A percentile compares a stretch with the other conserved stretches of the same genome.
These are phyloP conservation scores for Citrus hindsii DNA, from an alignment of 345 rosid species.

Conservation along the genomic window DNA sequence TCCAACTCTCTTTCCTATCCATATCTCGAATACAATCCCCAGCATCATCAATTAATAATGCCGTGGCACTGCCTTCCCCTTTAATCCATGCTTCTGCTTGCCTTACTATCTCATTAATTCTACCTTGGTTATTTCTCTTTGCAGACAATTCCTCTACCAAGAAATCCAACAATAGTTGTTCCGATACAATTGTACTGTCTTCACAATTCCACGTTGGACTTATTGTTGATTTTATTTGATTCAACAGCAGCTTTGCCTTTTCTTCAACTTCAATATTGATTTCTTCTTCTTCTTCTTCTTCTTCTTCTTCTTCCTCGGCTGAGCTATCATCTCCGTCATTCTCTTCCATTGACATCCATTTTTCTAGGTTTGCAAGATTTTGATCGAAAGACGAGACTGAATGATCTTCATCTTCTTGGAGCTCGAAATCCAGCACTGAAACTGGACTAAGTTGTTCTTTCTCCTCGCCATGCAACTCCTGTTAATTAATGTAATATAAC, in stretches of 20 bases:
- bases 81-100: conserved; percentile 46
- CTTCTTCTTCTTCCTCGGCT: not conserved
- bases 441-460: conserved; percentile 47
- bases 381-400: conserved; percentile 34
- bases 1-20: conserved; percentile 33
- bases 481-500: conserved; percentile 12
- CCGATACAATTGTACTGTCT: not conserved
- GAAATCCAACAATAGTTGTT: conserved; percentile 44
- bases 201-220: conserved; percentile 23
- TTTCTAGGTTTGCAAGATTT: conserved; percentile 29
- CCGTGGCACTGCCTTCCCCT: conserved; percentile 19
- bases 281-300: conserved; percentile 29
- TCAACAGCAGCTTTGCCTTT: conserved; percentile 38
- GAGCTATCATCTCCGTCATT: conserved; percentile 1
- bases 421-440: conserved; percentile 43
- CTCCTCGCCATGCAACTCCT: conserved; percentile 37
- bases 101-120: conserved; percentile 16
- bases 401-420: conserved; percentile 39
- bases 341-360: conserved; percentile 37
- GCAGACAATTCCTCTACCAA: conserved; percentile 40
- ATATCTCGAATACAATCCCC: conserved; percentile 37
- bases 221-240: conserved; percentile 28
- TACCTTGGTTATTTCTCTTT: not conserved
- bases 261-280: conserved; percentile 28
- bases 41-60: conserved; percentile 6